Percentiles rank a stretch among this genome's conserved stretches.
These are phyloP conservation scores for Abelmoschus esculentus DNA, from an alignment of 345 rosid genomes.

Conservation along the genomic window DNA sequence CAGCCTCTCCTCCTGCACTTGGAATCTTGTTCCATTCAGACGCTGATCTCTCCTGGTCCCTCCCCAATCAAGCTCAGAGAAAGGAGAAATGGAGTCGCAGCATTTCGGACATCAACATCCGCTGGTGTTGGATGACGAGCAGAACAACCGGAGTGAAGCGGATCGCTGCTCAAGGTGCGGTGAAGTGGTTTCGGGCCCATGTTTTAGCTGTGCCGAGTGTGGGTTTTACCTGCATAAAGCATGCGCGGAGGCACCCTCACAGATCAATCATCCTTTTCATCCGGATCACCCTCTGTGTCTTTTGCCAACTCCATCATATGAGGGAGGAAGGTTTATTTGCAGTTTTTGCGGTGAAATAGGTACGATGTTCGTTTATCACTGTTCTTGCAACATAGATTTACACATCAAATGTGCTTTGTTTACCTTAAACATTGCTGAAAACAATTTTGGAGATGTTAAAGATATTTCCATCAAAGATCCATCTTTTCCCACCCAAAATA, in stretches of 20 bases:
- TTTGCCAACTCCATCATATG: not conserved
- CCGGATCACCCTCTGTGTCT: not conserved
- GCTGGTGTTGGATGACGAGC: not conserved
- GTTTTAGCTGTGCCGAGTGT: not conserved
- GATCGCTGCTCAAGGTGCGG: not conserved
- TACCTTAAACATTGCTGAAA: not conserved
- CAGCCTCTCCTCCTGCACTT: not conserved
- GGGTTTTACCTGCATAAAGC: not conserved
- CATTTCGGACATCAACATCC: not conserved
- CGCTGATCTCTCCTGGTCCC: too few species aligned
- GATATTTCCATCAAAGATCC: not conserved
- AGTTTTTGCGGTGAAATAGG: not conserved
- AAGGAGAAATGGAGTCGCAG: not conserved
- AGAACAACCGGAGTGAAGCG: not conserved
- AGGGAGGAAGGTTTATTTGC: not conserved
- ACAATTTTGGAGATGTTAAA: not conserved
- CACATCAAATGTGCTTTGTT: slow-evolving; percentile 1
- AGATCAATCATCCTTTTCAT: slow-evolving; percentile 2
- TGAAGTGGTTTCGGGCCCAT: not conserved
- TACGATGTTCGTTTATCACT: not conserved
- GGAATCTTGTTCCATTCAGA: not conserved
- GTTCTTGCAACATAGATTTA: not conserved
- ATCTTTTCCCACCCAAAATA: not conserved
- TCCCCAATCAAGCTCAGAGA: not conserved
- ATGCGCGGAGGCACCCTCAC: not conserved